phyloP scores from a whole-genome alignment of 2,329 filamentous ascomycete species.

The Colletotrichum karsti region DNA sequence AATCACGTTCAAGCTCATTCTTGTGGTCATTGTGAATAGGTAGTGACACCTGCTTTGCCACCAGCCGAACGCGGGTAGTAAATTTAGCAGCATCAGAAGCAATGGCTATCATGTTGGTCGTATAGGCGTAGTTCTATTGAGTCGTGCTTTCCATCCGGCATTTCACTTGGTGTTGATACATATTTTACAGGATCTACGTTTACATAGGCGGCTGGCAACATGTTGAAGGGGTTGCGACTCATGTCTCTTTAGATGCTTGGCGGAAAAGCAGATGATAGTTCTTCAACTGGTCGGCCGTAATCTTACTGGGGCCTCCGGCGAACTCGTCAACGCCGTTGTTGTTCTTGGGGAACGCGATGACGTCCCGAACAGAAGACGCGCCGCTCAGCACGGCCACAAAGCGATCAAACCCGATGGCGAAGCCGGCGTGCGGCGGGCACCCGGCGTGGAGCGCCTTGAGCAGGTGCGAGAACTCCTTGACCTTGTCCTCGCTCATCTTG shows the following conservation, averaged over 20 bases:
- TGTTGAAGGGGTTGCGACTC: too few relatives aligned
- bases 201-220: too few relatives aligned
- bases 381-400: slow-evolving; percentile 83
- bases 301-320: slow-evolving; percentile 77
- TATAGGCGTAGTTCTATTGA: too few relatives aligned
- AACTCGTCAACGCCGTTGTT: slow-evolving; percentile 88
- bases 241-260: not conserved
- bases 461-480: slow-evolving; percentile 87
- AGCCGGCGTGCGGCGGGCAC: slow-evolving; percentile 93
- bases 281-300: slow-evolving; percentile 66
- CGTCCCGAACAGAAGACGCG: slow-evolving; percentile 82
- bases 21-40: too few relatives aligned
- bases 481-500: slow-evolving; percentile 74
- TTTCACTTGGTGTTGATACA: too few relatives aligned
- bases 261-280: slow-evolving; percentile 54
- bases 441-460: slow-evolving; percentile 83
- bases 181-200: too few relatives aligned
- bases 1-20: not conserved
- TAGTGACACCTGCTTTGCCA: too few relatives aligned
- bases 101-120: too few relatives aligned
- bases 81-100: too few relatives aligned
- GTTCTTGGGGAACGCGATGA: slow-evolving; percentile 96
- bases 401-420: slow-evolving; percentile 92
- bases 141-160: too few relatives aligned
- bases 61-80: too few relatives aligned